A percentile compares a stretch with the other conserved stretches of the same genome.
phyloP scores from a whole-genome alignment of 768 basidiomycete species.

The Kwoniella sp. region DNA sequence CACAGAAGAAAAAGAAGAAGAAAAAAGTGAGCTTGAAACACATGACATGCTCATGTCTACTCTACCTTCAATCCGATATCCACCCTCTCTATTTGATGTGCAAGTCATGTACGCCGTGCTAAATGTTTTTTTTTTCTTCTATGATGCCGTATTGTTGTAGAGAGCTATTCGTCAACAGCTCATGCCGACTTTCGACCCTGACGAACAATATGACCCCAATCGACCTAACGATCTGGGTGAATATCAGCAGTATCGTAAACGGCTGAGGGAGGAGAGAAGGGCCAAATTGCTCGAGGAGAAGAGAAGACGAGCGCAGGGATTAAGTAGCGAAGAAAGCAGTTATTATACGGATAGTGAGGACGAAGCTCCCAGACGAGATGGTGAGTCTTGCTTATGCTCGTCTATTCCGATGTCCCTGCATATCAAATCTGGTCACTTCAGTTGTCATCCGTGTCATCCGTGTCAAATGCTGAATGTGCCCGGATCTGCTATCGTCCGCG shows the following conservation, averaged over 20 bases:
- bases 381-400: constrained; percentile 32
- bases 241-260: constrained; percentile 50
- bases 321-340: constrained; percentile 41
- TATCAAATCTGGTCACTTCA: too few relatives aligned
- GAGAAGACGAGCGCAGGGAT: constrained; percentile 32
- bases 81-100: too few relatives aligned
- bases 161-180: constrained; percentile 29
- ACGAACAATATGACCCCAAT: constrained; percentile 54
- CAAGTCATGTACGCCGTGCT: too few relatives aligned
- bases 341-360: constrained; percentile 53
- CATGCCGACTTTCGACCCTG: constrained; percentile 48
- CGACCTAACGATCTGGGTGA: constrained; percentile 54
- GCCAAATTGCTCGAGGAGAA: constrained; percentile 38
- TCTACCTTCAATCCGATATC: too few relatives aligned
- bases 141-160: constrained; percentile 5
- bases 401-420: too few relatives aligned
- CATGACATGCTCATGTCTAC: too few relatives aligned
- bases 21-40: constrained; percentile 49
- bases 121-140: too few relatives aligned
- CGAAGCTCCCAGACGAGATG: constrained; percentile 50
- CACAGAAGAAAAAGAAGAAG: constrained; percentile 46
- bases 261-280: constrained; percentile 43
- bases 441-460: too few relatives aligned
- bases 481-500: not conserved
- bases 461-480: not conserved